Percentiles rank a stretch among this genome's conserved stretches.
These are phyloP conservation scores for Balamuthia mandrillaris DNA, from an alignment of 208 protist genomes.

Conservation along the genomic window DNA sequence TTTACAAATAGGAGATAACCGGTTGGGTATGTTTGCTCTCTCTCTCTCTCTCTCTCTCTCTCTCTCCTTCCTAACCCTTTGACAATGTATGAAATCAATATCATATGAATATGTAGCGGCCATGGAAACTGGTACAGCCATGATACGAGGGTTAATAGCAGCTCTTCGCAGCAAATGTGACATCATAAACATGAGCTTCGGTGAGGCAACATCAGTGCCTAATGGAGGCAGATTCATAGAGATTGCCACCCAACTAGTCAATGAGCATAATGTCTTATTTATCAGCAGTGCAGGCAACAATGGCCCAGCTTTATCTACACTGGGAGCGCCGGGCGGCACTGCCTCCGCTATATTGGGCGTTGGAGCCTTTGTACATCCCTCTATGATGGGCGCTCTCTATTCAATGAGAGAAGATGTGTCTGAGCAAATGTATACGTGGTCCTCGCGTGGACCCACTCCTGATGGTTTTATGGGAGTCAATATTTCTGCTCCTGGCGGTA, in stretches of 20 bases:
- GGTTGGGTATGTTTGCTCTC: no score
- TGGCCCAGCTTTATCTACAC: slow-evolving; percentile 60
- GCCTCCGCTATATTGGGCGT: slow-evolving; percentile 52
- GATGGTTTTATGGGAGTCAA: slow-evolving; percentile 57
- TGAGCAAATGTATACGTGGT: slow-evolving; percentile 66
- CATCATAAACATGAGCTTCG: slow-evolving; percentile 73
- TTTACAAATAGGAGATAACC: slow-evolving; percentile 70
- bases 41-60: no score
- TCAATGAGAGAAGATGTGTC: slow-evolving; percentile 35
- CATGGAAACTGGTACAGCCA: slow-evolving; percentile 51
- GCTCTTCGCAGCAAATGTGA: slow-evolving; percentile 43
- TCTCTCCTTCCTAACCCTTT: no score
- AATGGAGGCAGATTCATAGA: slow-evolving; percentile 56
- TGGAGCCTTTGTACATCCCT: slow-evolving; percentile 50
- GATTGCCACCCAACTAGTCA: slow-evolving; percentile 50
- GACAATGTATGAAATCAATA: no score
- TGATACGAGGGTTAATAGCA: slow-evolving; percentile 57
- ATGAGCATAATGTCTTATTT: slow-evolving; percentile 61
- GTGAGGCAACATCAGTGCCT: slow-evolving; percentile 45
- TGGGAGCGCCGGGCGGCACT: slow-evolving; percentile 56
- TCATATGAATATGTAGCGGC: no score
- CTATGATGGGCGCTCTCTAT: slow-evolving; percentile 37
- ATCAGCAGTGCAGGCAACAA: slow-evolving; percentile 68
- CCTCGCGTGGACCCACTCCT: slow-evolving; percentile 57
- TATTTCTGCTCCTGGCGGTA: slow-evolving; percentile 67